These are phyloP conservation scores for Podospora pseudoanserina DNA, from an alignment of 495 filamentous ascomycete species.

Conservation along the genomic window DNA sequence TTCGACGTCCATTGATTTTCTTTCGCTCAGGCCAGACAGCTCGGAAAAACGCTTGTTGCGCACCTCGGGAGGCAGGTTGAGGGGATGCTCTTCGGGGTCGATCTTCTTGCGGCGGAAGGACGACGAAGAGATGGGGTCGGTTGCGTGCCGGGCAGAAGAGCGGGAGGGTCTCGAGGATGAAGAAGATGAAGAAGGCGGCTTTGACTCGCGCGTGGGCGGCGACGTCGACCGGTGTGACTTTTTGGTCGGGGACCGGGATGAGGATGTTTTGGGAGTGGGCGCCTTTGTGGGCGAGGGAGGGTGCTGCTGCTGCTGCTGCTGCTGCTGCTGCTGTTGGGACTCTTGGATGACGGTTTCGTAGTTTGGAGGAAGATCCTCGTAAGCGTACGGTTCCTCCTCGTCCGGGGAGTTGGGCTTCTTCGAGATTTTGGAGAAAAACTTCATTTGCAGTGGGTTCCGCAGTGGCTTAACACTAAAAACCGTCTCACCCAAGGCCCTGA, in stretches of 20 bases:
- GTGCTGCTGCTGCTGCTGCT: constrained; percentile 15
- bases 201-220: constrained; percentile 27
- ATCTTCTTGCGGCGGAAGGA: constrained; percentile 47
- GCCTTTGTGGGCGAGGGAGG: constrained; percentile 25
- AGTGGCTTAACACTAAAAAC: constrained; percentile 20
- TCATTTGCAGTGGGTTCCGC: constrained; percentile 43
- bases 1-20: constrained; percentile 79
- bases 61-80: constrained; percentile 85
- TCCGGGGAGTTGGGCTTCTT: constrained; percentile 48
- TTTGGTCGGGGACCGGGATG: constrained; percentile 35
- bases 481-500: constrained; percentile 19
- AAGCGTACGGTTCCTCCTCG: constrained; percentile 32
- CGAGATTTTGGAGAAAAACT: constrained; percentile 53
- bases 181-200: constrained; percentile 35
- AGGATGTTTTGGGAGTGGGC: constrained; percentile 21
- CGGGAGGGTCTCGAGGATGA: constrained; percentile 40
- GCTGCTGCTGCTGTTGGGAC: constrained; percentile 11
- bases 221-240: constrained; percentile 27
- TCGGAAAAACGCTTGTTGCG: constrained; percentile 63
- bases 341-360: constrained; percentile 19
- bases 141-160: constrained; percentile 38
- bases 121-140: constrained; percentile 35
- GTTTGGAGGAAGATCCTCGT: constrained; percentile 28
- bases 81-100: constrained; percentile 71
- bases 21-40: constrained; percentile 63